Conservation (phyloP, 192 early-diverging fungal species). For the Coemansia sp. region DNA sequence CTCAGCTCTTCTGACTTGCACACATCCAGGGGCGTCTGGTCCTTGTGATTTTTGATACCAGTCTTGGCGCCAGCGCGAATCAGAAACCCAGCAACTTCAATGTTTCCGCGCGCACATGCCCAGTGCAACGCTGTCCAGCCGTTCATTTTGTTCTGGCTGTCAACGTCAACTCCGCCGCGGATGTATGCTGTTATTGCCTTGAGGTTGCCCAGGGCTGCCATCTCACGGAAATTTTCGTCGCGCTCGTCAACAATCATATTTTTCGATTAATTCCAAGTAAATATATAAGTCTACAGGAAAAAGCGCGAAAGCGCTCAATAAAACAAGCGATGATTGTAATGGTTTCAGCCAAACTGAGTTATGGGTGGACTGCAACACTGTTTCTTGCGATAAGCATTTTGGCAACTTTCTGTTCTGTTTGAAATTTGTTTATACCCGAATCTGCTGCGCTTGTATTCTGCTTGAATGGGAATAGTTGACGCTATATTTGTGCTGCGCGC, state of each 20-base stretch:
- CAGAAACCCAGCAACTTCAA: slow-evolving; percentile 58
- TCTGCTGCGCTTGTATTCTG: not conserved
- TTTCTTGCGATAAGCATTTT: slow-evolving; percentile 2
- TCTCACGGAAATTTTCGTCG: slow-evolving; percentile 49
- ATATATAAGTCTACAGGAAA: no score
- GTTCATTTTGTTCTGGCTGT: slow-evolving; percentile 73
- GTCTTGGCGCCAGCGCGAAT: slow-evolving; percentile 66
- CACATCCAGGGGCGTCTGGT: slow-evolving; percentile 62
- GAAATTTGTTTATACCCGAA: not conserved
- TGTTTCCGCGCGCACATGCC: slow-evolving; percentile 69
- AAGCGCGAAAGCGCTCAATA: no score
- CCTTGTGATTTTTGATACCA: slow-evolving; percentile 60
- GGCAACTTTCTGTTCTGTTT: slow-evolving; percentile 6
- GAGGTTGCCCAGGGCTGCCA: slow-evolving; percentile 71
- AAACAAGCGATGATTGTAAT: no score
- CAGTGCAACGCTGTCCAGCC: slow-evolving; percentile 74
- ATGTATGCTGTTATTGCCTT: slow-evolving; percentile 66
- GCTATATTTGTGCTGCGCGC: slow-evolving; percentile 40
- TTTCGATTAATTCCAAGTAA: not conserved
- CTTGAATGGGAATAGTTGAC: slow-evolving; percentile 38
- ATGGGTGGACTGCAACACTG: not conserved
- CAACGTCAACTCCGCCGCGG: slow-evolving; percentile 64
- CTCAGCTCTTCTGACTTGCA: slow-evolving; percentile 55
- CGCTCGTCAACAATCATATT: slow-evolving; percentile 31
- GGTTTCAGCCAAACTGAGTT: not conserved